Evolutionary conservation across 331 rosid genomes (phyloP).

Genomic region (Ulmus americana): DNA sequence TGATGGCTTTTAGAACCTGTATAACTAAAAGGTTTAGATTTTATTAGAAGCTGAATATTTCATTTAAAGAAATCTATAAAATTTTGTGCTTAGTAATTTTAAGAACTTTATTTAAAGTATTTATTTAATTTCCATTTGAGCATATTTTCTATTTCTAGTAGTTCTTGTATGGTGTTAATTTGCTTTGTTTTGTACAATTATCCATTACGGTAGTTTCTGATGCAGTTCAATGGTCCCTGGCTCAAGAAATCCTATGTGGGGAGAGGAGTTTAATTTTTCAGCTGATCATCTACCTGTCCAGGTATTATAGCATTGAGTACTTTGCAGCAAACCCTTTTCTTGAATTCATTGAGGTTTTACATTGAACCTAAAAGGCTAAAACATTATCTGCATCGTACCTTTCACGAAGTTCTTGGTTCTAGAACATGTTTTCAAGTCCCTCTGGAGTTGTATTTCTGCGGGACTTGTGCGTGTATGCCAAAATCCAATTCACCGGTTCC

Average conservation of each 20-base stretch:
- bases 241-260: conserved; percentile 99
- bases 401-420: not conserved
- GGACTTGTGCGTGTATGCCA: not conserved
- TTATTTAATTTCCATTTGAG: not conserved
- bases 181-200: not conserved
- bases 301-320: conserved; percentile 35
- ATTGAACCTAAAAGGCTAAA: not conserved
- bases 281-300: conserved; percentile 93
- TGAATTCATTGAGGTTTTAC: not conserved
- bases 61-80: not conserved
- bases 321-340: not conserved
- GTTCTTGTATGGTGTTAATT: conserved; percentile 3
- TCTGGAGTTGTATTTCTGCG: not conserved
- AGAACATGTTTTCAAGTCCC: not conserved
- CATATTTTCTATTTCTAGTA: not conserved
- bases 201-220: conserved; percentile 25
- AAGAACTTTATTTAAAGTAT: not conserved
- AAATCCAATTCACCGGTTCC: not conserved
- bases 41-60: not conserved
- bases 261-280: conserved; percentile 92
- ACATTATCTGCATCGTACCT: not conserved
- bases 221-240: conserved; percentile 99
- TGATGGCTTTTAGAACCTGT: conserved; percentile 5
- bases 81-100: not conserved
- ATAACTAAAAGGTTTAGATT: not conserved